phyloP scores from a whole-genome alignment of 768 basidiomycete species.

The Xanthoconium stramineum region DNA sequence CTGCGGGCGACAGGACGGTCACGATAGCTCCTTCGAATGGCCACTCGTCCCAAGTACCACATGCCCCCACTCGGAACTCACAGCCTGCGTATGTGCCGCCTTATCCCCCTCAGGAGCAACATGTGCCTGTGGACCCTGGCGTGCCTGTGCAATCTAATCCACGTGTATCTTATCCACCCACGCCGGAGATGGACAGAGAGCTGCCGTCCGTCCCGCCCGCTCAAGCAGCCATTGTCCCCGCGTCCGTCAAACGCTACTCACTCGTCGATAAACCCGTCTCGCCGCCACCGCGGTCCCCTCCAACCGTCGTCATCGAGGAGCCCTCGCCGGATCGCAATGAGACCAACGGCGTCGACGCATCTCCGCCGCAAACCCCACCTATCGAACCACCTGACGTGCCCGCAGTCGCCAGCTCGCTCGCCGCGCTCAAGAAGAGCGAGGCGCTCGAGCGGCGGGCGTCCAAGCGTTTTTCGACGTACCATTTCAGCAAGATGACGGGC shows the following conservation, averaged over 20 bases:
- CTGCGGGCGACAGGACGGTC: slow-evolving; percentile 7
- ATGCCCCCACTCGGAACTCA: slow-evolving; percentile 14
- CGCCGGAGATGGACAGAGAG: slow-evolving; percentile 21
- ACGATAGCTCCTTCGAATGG: slow-evolving; percentile 10
- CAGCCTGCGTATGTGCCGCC: slow-evolving; percentile 5
- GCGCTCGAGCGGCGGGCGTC: slow-evolving; percentile 87
- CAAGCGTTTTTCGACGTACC: slow-evolving; percentile 93
- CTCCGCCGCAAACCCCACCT: slow-evolving; percentile 38
- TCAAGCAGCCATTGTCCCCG: slow-evolving; percentile 42
- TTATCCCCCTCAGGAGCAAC: slow-evolving; percentile 2
- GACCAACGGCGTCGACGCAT: slow-evolving; percentile 24
- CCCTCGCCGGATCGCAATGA: slow-evolving; percentile 24
- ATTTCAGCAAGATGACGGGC: slow-evolving; percentile 90
- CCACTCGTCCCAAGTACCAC: slow-evolving; percentile 9
- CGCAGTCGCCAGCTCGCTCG: slow-evolving; percentile 76
- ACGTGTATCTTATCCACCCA: slow-evolving; percentile 14
- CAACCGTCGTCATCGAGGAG: slow-evolving; percentile 46
- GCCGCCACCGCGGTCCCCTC: slow-evolving; percentile 38
- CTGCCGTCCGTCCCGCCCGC: slow-evolving; percentile 29
- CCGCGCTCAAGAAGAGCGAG: slow-evolving; percentile 84
- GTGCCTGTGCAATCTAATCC: not conserved
- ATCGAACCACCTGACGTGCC: slow-evolving; percentile 45
- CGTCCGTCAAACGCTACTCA: slow-evolving; percentile 75
- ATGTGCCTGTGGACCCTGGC: slow-evolving; percentile 12
- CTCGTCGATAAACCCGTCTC: slow-evolving; percentile 67